A percentile compares a stretch with the other conserved stretches of the same genome.
Evolutionary conservation across 2,329 filamentous ascomycete genomes (phyloP).

Genomic region (Phialophora expanda): DNA sequence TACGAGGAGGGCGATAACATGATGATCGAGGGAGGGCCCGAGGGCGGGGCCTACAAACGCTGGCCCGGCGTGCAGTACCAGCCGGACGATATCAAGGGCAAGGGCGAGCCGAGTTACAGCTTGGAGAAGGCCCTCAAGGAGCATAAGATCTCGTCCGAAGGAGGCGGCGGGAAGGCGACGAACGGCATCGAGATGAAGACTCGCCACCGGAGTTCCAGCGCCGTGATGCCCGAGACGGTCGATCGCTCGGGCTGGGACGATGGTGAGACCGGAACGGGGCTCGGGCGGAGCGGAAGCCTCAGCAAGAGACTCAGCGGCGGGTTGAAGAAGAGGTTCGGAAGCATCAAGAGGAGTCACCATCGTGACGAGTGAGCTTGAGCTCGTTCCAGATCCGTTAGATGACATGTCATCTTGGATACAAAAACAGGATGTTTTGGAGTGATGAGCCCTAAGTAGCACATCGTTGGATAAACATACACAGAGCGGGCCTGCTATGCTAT

Average conservation of each 20-base stretch:
- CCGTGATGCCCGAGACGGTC: conserved; percentile 12
- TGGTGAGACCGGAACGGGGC: conserved; percentile 15
- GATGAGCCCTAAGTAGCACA: background rate
- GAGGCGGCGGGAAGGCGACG: conserved; percentile 23
- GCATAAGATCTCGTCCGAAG: conserved; percentile 49
- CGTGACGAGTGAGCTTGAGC: conserved; percentile 12
- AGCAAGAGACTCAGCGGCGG: conserved; percentile 35
- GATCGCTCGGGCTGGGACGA: conserved; percentile 29
- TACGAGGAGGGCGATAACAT: conserved; percentile 89
- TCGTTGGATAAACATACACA: background rate
- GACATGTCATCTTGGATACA: background rate
- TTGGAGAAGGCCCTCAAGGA: conserved; percentile 71
- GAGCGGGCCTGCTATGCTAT: background rate
- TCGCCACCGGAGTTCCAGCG: conserved; percentile 23
- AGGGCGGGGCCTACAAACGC: conserved; percentile 77
- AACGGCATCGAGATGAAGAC: conserved; percentile 37
- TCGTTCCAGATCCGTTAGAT: background rate
- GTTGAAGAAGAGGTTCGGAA: conserved; percentile 39
- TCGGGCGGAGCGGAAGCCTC: conserved; percentile 35
- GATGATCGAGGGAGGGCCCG: conserved; percentile 72
- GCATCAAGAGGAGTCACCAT: conserved; percentile 34
- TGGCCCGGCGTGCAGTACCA: conserved; percentile 71
- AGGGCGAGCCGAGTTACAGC: conserved; percentile 76
- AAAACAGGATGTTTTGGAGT: background rate
- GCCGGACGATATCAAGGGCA: conserved; percentile 79